A percentile compares a stretch with the other conserved stretches of the same genome.
Evolutionary conservation across 768 basidiomycete species (phyloP).

Genomic region (Tylopilus balloui): DNA sequence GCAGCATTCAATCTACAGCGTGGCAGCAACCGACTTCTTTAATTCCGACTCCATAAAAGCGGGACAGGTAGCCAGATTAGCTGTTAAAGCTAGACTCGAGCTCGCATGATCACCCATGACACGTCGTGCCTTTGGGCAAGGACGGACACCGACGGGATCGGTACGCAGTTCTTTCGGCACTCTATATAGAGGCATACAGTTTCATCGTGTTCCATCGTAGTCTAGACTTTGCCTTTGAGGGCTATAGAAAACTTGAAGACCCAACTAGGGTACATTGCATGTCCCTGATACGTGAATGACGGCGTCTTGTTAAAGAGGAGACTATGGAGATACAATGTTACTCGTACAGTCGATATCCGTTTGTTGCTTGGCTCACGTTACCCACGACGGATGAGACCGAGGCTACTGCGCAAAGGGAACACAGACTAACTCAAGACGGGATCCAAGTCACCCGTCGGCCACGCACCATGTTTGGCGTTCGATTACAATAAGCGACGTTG

Average conservation of each 20-base stretch:
- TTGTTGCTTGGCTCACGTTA: background rate
- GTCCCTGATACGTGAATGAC: conserved; percentile 13
- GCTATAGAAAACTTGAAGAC: background rate
- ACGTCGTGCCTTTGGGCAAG: background rate
- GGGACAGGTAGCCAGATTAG: background rate
- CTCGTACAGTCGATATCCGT: background rate
- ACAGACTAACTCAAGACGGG: background rate
- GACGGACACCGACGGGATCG: background rate
- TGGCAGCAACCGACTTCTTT: background rate
- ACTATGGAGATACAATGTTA: conserved; percentile 1
- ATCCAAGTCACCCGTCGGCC: background rate
- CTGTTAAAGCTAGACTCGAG: background rate
- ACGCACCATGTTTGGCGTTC: background rate
- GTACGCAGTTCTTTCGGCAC: background rate
- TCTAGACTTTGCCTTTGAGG: conserved; percentile 1
- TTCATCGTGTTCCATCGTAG: background rate
- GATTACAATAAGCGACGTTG: background rate
- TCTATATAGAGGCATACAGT: background rate
- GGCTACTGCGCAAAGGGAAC: background rate
- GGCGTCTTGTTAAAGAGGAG: conserved; percentile 8
- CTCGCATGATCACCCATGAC: background rate
- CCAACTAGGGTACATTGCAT: conserved; percentile 8
- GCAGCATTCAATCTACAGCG: background rate
- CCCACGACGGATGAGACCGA: too few species aligned
- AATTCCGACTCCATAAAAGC: background rate